Evolutionary conservation across 768 basidiomycete genomes (phyloP), one percentile per base, ranked within the genome.

Genomic region (Pleurotus salmoneostramineus): DNA sequence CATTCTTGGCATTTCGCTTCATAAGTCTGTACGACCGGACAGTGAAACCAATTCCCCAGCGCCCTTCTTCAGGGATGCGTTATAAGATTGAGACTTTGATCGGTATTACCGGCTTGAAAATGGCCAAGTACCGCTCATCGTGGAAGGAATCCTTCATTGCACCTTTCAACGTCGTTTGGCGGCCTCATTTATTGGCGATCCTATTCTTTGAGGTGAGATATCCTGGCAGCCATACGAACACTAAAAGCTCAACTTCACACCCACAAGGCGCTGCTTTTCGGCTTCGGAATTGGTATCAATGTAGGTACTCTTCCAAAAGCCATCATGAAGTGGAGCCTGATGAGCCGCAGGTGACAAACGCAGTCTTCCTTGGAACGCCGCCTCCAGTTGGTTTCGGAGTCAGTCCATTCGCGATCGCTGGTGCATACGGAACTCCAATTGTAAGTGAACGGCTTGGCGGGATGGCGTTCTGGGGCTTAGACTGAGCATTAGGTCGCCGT

Each of bases 271-370:
- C 64, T 82, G 48, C 65, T 84, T 0, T 88, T 89, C 64, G 87
- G 87, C 0, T 87, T 87, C 65, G 69, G 77, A 12, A 85, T 86
- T 55, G 84, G 86, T 35, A 82, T 85, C 51, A 85, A 85, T 61
- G 82, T 82, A 50, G 45, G 75, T 40, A 56, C 11, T 47, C 0
- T 14, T 10, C 3, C 46, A 6, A 27, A 15, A 2, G 11, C n/a
- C 15, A 34, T 14, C 35, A 31, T 33, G 21, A 31, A 56, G 36
- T 44, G 48, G 21, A 54, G 32, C 4, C 11, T n/a, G 46, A 56
- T 27, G 21, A 27, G 21, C 21, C 21, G 37, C 55, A 87, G 81
- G 82, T 84, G 14, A 90, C 86, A 1, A 85, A 83, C 58, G 83
- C 81, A 0, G 83, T 87, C 1, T 88, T 88, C 71, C 69, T 88